Conservation (phyloP, 2,329 filamentous ascomycete species). For the Sporothrix globosa region DNA sequence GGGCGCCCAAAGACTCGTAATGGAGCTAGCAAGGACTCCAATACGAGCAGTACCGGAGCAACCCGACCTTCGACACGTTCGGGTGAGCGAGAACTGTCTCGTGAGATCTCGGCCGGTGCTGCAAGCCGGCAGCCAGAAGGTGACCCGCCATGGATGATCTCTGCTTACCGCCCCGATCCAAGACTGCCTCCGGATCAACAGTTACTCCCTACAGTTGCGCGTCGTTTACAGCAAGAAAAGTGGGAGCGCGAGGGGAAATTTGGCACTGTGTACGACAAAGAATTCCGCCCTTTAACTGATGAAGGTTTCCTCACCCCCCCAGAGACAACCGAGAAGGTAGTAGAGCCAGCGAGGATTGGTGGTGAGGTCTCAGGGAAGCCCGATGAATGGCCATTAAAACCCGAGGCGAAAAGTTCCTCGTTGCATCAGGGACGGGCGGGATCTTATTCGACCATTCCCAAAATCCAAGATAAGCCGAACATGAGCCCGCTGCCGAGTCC, state of each 20-base stretch:
- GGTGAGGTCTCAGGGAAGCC: constrained; percentile 39
- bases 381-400: constrained; percentile 60
- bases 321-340: constrained; percentile 43
- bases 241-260: constrained; percentile 92
- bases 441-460: constrained; percentile 67
- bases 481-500: constrained; percentile 52
- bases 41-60: constrained; percentile 50
- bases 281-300: constrained; percentile 81
- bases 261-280: constrained; percentile 81
- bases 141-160: constrained; percentile 92
- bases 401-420: constrained; percentile 54
- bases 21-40: constrained; percentile 55
- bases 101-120: constrained; percentile 50
- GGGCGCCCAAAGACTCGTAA: constrained; percentile 67
- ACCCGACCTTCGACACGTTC: constrained; percentile 66
- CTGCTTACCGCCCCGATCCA: constrained; percentile 94
- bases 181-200: constrained; percentile 93
- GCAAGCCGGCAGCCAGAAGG: constrained; percentile 77
- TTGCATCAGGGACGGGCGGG: constrained; percentile 50
- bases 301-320: constrained; percentile 57
- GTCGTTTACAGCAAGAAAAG: constrained; percentile 86
- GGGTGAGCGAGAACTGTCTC: constrained; percentile 57
- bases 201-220: constrained; percentile 90
- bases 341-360: constrained; percentile 34
- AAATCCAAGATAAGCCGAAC: constrained; percentile 54